Evolutionary conservation across 108 stramenopile species (phyloP).

Genomic region (Cyclotella cryptica): DNA sequence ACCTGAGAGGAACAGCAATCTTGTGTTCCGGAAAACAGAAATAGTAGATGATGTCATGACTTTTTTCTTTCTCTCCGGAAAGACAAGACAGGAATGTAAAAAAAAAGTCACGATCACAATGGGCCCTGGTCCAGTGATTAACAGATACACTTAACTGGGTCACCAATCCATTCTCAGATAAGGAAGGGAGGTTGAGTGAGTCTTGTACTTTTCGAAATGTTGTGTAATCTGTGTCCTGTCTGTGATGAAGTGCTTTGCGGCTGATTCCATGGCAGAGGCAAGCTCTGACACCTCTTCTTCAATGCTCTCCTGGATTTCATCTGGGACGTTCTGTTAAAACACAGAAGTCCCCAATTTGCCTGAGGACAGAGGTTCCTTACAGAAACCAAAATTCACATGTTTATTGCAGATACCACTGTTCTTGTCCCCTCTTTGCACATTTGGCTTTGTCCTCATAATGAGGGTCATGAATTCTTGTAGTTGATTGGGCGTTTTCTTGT

Average conservation of each 20-base stretch:
- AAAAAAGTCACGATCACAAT: not conserved
- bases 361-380: not conserved
- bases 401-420: not conserved
- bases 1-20: not conserved
- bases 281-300: not conserved
- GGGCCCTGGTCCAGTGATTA: not conserved
- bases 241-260: not conserved
- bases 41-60: not conserved
- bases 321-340: not conserved
- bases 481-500: no score
- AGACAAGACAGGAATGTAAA: not conserved
- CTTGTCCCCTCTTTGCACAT: not conserved
- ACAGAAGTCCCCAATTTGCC: not conserved
- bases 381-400: not conserved
- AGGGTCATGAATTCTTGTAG: no score
- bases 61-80: not conserved
- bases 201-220: not conserved
- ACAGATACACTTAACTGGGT: not conserved
- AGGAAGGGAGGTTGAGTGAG: not conserved
- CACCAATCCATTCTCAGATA: not conserved
- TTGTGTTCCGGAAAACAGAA: not conserved
- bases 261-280: not conserved
- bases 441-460: not conserved
- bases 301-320: not conserved
- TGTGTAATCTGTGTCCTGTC: not conserved